These are phyloP conservation scores for Penicillium lagena DNA, from an alignment of 495 filamentous ascomycete species.

Conservation along the genomic window DNA sequence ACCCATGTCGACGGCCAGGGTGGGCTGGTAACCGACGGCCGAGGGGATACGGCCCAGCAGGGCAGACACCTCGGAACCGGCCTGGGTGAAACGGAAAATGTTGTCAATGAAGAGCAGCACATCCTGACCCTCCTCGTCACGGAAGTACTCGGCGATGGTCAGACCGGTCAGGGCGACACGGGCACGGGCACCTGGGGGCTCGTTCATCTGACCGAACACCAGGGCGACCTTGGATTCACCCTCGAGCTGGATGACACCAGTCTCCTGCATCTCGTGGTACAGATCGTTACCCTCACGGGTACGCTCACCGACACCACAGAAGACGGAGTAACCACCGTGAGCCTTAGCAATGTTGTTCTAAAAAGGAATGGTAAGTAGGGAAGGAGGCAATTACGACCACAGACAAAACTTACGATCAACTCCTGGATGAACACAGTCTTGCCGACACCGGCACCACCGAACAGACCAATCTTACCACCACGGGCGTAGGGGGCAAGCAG, in stretches of 20 bases:
- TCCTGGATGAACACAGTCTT: slow-evolving; percentile 99
- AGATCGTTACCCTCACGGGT: slow-evolving; percentile 99
- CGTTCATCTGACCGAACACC: slow-evolving; percentile 99
- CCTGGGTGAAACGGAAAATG: slow-evolving; percentile 99
- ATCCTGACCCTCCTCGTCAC: slow-evolving; percentile 97
- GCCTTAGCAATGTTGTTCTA: slow-evolving; percentile 99
- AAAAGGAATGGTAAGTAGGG: not conserved
- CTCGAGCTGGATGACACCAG: slow-evolving; percentile 96
- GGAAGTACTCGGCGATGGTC: slow-evolving; percentile 94
- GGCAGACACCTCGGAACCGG: slow-evolving; percentile 99
- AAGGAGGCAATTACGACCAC: not conserved
- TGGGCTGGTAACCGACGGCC: slow-evolving; percentile 99
- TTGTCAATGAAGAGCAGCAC: slow-evolving; percentile 99
- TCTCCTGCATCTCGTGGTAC: slow-evolving; percentile 99
- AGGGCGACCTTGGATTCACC: slow-evolving; percentile 99
- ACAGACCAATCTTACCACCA: slow-evolving; percentile 99
- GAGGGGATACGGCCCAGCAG: slow-evolving; percentile 99
- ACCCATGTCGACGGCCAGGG: slow-evolving; percentile 99
- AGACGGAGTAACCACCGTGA: slow-evolving; percentile 99
- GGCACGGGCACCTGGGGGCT: slow-evolving; percentile 98
- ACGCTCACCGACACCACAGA: slow-evolving; percentile 99
- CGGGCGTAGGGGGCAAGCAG: slow-evolving; percentile 97
- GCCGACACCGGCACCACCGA: slow-evolving; percentile 99
- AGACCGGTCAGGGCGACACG: slow-evolving; percentile 95
- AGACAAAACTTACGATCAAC: slow-evolving; percentile 63